Percentiles rank a stretch among this genome's conserved stretches.
These are phyloP conservation scores for Triticum timopheevii DNA, from an alignment of 176 grass and related monocot genomes.

Conservation along the genomic window DNA sequence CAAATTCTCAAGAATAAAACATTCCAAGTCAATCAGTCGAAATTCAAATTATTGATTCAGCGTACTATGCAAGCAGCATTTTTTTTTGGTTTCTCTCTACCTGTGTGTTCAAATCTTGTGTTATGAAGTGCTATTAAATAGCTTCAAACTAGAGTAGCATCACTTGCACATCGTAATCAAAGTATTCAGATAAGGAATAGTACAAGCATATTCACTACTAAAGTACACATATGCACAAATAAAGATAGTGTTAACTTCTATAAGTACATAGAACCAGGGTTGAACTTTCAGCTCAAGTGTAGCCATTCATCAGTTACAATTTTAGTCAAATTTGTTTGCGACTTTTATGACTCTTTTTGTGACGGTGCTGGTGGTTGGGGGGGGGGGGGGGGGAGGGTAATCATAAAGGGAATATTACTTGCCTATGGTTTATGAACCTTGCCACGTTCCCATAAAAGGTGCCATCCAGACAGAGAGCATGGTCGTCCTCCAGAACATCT, in stretches of 20 bases:
- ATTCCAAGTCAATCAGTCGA: background rate
- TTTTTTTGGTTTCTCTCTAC: slow-evolving; percentile 14
- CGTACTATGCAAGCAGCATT: background rate
- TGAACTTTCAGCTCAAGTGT: no score
- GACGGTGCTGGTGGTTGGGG: no score
- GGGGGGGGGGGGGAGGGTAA: background rate
- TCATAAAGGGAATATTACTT: background rate
- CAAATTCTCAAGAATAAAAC: slow-evolving; percentile 1
- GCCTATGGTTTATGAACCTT: slow-evolving; percentile 98
- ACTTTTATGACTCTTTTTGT: no score
- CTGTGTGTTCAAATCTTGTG: slow-evolving; percentile 7
- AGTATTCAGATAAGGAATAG: background rate
- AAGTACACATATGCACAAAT: background rate
- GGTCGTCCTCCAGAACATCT: slow-evolving; percentile 78
- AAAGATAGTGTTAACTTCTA: no score
- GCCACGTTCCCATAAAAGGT: slow-evolving; percentile 88
- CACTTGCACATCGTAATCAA: background rate
- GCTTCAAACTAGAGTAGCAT: background rate
- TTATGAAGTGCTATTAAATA: background rate
- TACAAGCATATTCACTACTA: background rate
- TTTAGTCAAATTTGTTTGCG: no score
- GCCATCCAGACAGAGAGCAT: slow-evolving; percentile 85
- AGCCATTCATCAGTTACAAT: no score
- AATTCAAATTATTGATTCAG: background rate
- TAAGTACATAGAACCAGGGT: no score